Evolutionary conservation across 768 basidiomycete species (phyloP), one percentile per base, ranked within the genome.

Genomic region (Collybiopsis confluens): DNA sequence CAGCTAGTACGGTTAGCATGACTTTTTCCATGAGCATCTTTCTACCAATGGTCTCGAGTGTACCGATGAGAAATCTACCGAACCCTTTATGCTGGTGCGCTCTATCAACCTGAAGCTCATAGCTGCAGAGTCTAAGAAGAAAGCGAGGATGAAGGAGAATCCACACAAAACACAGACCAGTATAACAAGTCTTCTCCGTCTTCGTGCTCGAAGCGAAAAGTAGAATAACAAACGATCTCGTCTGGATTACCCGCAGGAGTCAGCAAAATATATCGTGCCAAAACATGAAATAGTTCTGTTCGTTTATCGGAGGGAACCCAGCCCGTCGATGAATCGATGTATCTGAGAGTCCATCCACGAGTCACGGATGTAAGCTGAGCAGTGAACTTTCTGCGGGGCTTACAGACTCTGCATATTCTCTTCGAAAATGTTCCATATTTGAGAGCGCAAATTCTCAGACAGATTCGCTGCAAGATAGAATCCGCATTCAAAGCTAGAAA

Each of bases 181-280:
- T 92, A 93, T 2, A 90, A 46, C 2, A 88, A 66, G 53, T 81
- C 68, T 55, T 81, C 74, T 4, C 70, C 71, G 8, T 80, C 74
- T 58, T 92, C 91, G 26, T 70, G 62, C 52, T 91, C 90, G 55
- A 92, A 92, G 1, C 90, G 81, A 64, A 92, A 91, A 69, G 82
- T 81, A 15, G 74, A 59, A 55, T 73, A 82, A 1, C 73, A 78
- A 27, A 70, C 56, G 23, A 76, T 45, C 30, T 40, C 37, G 42
- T 16, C 58, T 40, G 37, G 20, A 6, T 43, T 36, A 47, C 59
- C 58, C 27, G 36, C 55, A 15, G 61, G 54, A 21, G 61, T 62
- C 35, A 77, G 70, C 21, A 88, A 54, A 51, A 90, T 63, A 64
- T 85, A 89, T 18, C 90, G 81, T 42, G 86, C 83, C 27, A 73